phyloP scores from a whole-genome alignment of 1,284 basidiomycete genomes.

The Ustilago curta region DNA sequence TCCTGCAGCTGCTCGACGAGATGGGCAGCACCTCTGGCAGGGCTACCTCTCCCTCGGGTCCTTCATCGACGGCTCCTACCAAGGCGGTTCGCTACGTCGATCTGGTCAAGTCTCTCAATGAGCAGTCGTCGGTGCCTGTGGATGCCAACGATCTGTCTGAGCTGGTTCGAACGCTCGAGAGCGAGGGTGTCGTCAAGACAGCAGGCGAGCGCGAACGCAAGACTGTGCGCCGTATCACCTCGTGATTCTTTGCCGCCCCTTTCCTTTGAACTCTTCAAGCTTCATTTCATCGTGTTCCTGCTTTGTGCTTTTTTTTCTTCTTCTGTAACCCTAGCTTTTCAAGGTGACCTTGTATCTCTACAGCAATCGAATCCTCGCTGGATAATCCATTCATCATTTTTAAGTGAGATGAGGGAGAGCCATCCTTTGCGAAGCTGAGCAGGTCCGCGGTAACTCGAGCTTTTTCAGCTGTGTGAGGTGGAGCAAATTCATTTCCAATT shows the following conservation, averaged over 20 bases:
- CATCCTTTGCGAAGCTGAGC: not conserved
- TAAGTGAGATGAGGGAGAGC: not conserved
- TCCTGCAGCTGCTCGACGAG: constrained; percentile 60
- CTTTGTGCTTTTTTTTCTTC: constrained; percentile 2
- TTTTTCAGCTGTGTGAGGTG: not conserved
- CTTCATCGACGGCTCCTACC: constrained; percentile 38
- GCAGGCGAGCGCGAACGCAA: constrained; percentile 65
- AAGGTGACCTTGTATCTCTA: constrained; percentile 6
- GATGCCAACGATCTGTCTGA: constrained; percentile 63
- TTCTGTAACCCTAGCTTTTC: constrained; percentile 3
- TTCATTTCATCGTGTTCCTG: not conserved
- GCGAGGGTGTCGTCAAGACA: constrained; percentile 61
- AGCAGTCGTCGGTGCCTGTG: constrained; percentile 62
- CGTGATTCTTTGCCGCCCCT: constrained; percentile 5
- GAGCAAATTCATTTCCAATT: not conserved
- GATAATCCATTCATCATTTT: not conserved
- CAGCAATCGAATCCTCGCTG: not conserved
- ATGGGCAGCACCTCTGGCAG: constrained; percentile 48
- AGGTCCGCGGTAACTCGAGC: not conserved
- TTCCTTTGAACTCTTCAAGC: not conserved
- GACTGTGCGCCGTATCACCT: constrained; percentile 61
- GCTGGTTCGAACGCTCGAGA: constrained; percentile 59
- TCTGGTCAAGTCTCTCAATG: constrained; percentile 58
- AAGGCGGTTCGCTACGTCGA: constrained; percentile 63
- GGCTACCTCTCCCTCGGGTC: constrained; percentile 37